phyloP scores from a whole-genome alignment of 345 rosid species.

The Gynandropsis gynandra region DNA sequence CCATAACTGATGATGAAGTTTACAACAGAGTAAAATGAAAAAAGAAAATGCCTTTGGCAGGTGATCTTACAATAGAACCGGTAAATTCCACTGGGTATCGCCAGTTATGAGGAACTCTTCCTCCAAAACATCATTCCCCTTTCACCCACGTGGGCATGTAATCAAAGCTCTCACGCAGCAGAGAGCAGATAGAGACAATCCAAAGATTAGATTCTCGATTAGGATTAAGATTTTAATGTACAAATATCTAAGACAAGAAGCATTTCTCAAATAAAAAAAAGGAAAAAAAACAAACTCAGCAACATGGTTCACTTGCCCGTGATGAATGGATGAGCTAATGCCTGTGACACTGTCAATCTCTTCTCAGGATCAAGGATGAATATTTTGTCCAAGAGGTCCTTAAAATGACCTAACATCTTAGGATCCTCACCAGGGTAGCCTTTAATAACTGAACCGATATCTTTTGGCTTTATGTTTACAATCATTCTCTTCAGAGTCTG shows the following conservation, averaged over 20 bases:
- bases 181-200: conserved; percentile 55
- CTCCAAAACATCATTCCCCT: conserved; percentile 50
- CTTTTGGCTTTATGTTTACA: conserved; percentile 76
- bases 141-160: conserved; percentile 44
- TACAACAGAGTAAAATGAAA: conserved; percentile 32
- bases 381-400: conserved; percentile 84
- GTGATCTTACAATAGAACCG: conserved; percentile 96
- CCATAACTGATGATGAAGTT: conserved; percentile 43
- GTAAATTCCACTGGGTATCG: conserved; percentile 78
- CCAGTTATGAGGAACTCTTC: conserved; percentile 53
- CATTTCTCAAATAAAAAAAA: conserved; percentile 55
- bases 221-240: conserved; percentile 47
- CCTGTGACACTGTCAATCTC: conserved; percentile 88
- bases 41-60: conserved; percentile 64
- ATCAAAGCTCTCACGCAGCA: conserved; percentile 56
- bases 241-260: conserved; percentile 62
- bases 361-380: conserved; percentile 97
- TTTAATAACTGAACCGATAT: conserved; percentile 71
- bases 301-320: conserved; percentile 98
- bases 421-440: conserved; percentile 90
- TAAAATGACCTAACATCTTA: conserved; percentile 82
- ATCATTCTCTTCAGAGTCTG: conserved; percentile 80
- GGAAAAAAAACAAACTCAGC: conserved; percentile 46
- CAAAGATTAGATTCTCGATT: conserved; percentile 69
- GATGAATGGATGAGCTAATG: conserved; percentile 94